Conservation (phyloP, 140 eudicot species). For the Senecio squalidus region DNA sequence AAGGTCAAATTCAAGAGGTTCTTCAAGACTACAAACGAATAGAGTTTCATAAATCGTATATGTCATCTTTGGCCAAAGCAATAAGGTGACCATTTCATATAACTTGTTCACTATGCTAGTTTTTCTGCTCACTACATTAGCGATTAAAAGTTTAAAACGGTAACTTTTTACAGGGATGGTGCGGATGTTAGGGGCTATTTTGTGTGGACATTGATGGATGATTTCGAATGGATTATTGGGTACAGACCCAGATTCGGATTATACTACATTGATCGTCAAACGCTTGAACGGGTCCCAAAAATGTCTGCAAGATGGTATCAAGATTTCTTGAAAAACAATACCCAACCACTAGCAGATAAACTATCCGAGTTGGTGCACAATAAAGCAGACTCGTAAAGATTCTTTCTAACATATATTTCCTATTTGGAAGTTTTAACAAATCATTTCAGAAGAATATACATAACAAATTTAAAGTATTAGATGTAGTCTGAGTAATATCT, state of each 20-base stretch:
- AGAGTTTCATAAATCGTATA: constrained; percentile 43
- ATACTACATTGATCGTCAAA: constrained; percentile 49
- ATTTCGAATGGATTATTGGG: constrained; percentile 69
- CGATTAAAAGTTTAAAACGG: background rate
- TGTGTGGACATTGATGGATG: constrained; percentile 81
- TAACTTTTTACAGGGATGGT: constrained; percentile 42
- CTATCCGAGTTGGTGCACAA: no score
- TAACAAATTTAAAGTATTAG: no score
- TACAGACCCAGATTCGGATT: constrained; percentile 49
- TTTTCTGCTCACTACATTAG: background rate
- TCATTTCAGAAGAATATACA: no score
- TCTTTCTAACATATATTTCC: background rate
- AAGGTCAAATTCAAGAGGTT: constrained; percentile 22
- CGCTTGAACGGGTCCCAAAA: constrained; percentile 55
- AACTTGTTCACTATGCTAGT: background rate
- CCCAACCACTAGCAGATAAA: background rate
- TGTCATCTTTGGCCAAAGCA: constrained; percentile 48
- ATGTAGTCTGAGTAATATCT: no score
- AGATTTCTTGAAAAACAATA: constrained; percentile 46
- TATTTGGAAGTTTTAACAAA: background rate
- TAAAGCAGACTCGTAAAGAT: constrained; percentile 4
- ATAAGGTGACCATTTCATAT: constrained; percentile 39
- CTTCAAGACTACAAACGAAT: constrained; percentile 47
- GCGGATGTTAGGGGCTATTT: constrained; percentile 85
- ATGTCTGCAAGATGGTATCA: constrained; percentile 67